A percentile compares a stretch with the other conserved stretches of the same genome.
phyloP scores from a whole-genome alignment of 108 stramenopile species.

The Mayamaea pseudoterrestris region DNA sequence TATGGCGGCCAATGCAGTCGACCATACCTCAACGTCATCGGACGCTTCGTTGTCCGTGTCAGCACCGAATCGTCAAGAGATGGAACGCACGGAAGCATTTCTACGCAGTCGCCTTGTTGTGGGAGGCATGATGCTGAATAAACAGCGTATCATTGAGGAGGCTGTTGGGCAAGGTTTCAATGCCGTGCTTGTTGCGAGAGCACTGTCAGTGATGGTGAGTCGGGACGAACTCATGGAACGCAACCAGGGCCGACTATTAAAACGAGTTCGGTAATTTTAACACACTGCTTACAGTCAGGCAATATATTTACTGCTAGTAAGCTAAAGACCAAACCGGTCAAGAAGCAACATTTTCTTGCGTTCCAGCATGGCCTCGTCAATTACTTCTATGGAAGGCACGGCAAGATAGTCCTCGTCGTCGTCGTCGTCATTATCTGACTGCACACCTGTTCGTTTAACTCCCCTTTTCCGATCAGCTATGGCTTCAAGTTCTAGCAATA shows the following conservation, averaged over 20 bases:
- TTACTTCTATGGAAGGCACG: conserved; percentile 55
- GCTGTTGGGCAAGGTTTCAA: conserved; percentile 73
- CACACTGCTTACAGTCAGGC: no score
- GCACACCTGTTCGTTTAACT: conserved; percentile 14
- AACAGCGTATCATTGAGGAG: conserved; percentile 75
- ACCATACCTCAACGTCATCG: conserved; percentile 26
- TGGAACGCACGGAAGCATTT: conserved; percentile 69
- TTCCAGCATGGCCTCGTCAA: conserved; percentile 40
- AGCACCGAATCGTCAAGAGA: conserved; percentile 40
- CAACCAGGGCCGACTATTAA: conserved; percentile 70
- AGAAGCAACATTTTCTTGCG: conserved; percentile 71
- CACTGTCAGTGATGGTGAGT: conserved; percentile 55
- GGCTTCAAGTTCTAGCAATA: conserved; percentile 66
- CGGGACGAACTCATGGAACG: conserved; percentile 74
- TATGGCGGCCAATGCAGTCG: conserved; percentile 84
- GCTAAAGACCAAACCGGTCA: conserved; percentile 24
- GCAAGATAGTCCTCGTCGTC: conserved; percentile 20
- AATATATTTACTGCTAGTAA: no score
- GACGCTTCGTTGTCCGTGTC: neutral
- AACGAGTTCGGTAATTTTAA: conserved; percentile 60
- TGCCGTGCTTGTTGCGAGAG: conserved; percentile 58
- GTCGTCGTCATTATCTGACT: conserved; percentile 10
- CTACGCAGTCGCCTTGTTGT: conserved; percentile 54
- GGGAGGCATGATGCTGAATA: conserved; percentile 72
- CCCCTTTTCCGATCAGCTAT: conserved; percentile 24